These are phyloP conservation scores for Raphanus raphanistrum DNA, from an alignment of 345 rosid genomes.

Conservation along the genomic window DNA sequence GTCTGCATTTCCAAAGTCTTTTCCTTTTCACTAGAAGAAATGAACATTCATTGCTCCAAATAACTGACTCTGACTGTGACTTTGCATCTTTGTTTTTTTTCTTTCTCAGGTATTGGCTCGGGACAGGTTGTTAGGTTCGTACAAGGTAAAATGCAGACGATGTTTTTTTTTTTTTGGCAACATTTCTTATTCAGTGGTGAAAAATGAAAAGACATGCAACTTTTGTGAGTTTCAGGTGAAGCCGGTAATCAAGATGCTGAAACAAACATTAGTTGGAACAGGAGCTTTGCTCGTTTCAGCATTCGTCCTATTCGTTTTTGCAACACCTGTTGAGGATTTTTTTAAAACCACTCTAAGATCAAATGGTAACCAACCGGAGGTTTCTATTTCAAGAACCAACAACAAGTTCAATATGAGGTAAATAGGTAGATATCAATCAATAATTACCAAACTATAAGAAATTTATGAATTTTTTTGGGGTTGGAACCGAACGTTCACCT, in stretches of 20 bases:
- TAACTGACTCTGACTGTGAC: background rate
- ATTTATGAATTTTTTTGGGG: background rate
- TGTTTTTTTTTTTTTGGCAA: background rate
- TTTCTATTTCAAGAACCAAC: slow-evolving; percentile 48
- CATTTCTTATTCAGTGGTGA: background rate
- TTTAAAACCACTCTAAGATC: slow-evolving; percentile 44
- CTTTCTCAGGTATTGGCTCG: slow-evolving; percentile 77
- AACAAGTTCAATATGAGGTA: slow-evolving; percentile 69
- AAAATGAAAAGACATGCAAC: slow-evolving; percentile 14
- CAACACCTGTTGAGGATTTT: slow-evolving; percentile 79
- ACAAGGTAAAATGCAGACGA: slow-evolving; percentile 57
- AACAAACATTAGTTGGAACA: slow-evolving; percentile 80
- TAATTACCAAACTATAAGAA: background rate
- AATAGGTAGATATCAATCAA: slow-evolving; percentile 9
- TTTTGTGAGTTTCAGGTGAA: slow-evolving; percentile 57
- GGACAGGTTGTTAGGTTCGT: slow-evolving; percentile 85
- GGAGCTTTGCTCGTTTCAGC: slow-evolving; percentile 80
- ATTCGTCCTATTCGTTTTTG: slow-evolving; percentile 62
- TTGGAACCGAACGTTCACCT: background rate
- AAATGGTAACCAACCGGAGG: slow-evolving; percentile 31
- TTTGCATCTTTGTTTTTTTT: slow-evolving; percentile 11
- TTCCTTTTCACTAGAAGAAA: background rate
- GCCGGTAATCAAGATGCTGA: slow-evolving; percentile 84
- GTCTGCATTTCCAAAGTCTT: slow-evolving; percentile 33
- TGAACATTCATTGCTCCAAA: background rate